Evolutionary conservation across 306 rosid species (phyloP), one percentile per base, ranked within the genome.

Genomic region (Hylodesmum podocarpum): DNA sequence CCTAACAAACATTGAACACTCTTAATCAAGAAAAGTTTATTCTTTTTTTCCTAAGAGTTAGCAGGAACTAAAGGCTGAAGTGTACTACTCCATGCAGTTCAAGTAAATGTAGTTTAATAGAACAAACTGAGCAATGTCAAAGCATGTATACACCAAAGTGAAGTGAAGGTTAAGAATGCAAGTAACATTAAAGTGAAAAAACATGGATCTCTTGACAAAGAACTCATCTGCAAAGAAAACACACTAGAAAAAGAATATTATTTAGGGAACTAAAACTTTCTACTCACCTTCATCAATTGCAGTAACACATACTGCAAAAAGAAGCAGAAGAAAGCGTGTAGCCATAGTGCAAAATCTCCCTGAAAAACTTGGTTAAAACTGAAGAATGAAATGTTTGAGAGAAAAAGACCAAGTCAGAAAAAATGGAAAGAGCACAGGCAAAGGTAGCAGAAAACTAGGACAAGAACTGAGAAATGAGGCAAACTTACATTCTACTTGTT

Each of bases 231-330:
- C 37, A 75, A 41, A 64, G 41, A 69, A 58, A 68, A 40, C 7
- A 62, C 11, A 72, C 3, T 13, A 75, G 8, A 4, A 68, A 68
- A 44, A 41, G 22, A 27, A 15, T 29, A 58, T 27, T 13, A 25
- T 13, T 12, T 3, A 25, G 33, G 29, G 21, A 59, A 14, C 25
- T 55, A 59, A 28, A 9, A 41, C 16, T 39, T 37, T 15, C 14
- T 25, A 75, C 89, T 78, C 5, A 63, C 98, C 98, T 75, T 89
- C 91, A 74, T 88, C 93, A 82, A 88, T 88, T 11, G 86, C 16
- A 73, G 84, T 87, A 68, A 69, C 67, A 55, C 85, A 84, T 21
- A 83, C 74, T 70, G 82, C 76, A 65, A 87, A 55, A 75, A 90
- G 68, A 33, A 93, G 72, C 49, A 91, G 89, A 76, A 90, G 85